These are phyloP conservation scores for Fagus sylvatica DNA, from an alignment of 306 rosid genomes.

Conservation along the genomic window DNA sequence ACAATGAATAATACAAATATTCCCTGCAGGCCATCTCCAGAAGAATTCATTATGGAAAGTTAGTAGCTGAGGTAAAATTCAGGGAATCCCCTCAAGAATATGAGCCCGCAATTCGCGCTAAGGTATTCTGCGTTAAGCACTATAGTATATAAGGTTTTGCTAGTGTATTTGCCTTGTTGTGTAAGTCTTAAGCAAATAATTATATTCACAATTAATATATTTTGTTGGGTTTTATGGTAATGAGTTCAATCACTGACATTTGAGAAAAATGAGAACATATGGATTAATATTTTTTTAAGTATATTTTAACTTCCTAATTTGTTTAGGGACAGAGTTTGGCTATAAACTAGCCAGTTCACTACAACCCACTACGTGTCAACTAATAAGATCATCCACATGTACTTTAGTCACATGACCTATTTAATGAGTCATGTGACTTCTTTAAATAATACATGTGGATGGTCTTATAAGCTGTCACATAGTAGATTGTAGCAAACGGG, in stretches of 20 bases:
- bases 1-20: not conserved
- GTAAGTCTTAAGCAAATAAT: not conserved
- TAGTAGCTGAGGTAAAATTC: conserved; percentile 93
- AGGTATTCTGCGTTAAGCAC: conserved; percentile 42
- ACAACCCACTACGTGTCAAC: too few species aligned
- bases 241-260: too few species aligned
- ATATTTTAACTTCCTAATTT: not conserved
- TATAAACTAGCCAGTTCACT: too few species aligned
- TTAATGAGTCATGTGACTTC: too few species aligned
- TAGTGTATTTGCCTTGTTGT: not conserved
- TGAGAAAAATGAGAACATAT: too few species aligned
- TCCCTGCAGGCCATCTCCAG: conserved; percentile 76
- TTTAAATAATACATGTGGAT: too few species aligned
- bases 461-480: too few species aligned
- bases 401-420: too few species aligned
- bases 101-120: conserved; percentile 69
- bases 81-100: conserved; percentile 72
- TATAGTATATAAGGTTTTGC: not conserved
- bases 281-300: not conserved
- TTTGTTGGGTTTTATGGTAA: too few species aligned
- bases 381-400: too few species aligned
- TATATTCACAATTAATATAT: too few species aligned
- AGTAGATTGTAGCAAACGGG: too few species aligned
- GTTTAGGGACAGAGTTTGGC: not conserved
- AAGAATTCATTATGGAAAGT: conserved; percentile 90